Percentiles rank a stretch among this genome's conserved stretches.
Evolutionary conservation across 2,329 filamentous ascomycete species (phyloP).

Genomic region (Hyphodiscus sp.): DNA sequence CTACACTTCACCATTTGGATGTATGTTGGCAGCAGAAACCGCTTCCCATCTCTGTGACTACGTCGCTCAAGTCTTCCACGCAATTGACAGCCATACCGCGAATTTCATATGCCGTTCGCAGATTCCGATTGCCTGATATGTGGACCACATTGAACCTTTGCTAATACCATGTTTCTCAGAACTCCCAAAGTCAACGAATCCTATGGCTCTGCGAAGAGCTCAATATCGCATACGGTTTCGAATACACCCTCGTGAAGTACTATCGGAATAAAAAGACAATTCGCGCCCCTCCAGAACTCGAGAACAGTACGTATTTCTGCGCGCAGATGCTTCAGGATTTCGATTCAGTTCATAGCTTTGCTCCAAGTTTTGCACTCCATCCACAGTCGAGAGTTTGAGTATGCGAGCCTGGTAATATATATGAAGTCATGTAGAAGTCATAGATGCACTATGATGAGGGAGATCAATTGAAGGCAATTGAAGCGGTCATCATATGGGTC

Average conservation of each 20-base stretch:
- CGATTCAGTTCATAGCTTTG: not conserved
- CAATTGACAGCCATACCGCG: too few relatives aligned
- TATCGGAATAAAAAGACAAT: conserved; percentile 47
- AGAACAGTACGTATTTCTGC: conserved; percentile 32
- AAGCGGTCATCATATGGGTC: too few relatives aligned
- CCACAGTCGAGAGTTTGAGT: too few relatives aligned
- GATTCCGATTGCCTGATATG: not conserved
- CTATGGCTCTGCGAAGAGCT: conserved; percentile 65
- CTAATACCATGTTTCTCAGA: conserved; percentile 38
- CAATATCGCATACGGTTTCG: conserved; percentile 62
- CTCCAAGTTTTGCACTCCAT: not conserved
- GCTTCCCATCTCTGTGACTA: too few relatives aligned
- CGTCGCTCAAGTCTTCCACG: too few relatives aligned
- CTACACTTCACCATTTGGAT: not conserved
- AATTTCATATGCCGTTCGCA: too few relatives aligned
- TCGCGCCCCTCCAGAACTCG: conserved; percentile 65
- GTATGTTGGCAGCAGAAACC: not conserved
- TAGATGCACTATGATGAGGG: too few relatives aligned
- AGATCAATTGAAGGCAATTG: too few relatives aligned
- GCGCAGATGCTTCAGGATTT: not conserved
- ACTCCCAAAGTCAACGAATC: conserved; percentile 61
- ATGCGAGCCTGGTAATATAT: too few relatives aligned
- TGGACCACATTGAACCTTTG: not conserved
- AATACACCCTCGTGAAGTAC: conserved; percentile 67
- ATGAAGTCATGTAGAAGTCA: too few relatives aligned